A percentile compares a stretch with the other conserved stretches of the same genome.
Evolutionary conservation across 495 filamentous ascomycete species (phyloP).

Genomic region (Aspergillus sparsus): DNA sequence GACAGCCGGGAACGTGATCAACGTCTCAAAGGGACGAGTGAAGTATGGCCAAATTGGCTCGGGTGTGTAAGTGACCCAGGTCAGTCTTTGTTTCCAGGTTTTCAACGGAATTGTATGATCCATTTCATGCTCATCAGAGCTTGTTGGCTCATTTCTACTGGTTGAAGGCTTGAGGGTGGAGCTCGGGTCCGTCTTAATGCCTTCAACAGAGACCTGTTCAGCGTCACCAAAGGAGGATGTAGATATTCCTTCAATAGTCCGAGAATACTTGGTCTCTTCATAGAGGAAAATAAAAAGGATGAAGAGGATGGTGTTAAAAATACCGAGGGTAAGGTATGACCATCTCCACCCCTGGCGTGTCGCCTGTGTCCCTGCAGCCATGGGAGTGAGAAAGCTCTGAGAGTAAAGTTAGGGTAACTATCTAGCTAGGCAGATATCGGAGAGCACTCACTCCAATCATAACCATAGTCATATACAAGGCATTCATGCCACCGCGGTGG

Average conservation of each 20-base stretch:
- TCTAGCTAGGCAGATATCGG: background rate
- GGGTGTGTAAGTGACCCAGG: constrained; percentile 28
- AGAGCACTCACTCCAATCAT: constrained; percentile 37
- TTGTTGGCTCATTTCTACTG: constrained; percentile 14
- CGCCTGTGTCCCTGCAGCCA: constrained; percentile 38
- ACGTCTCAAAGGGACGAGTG: constrained; percentile 36
- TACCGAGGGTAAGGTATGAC: constrained; percentile 35
- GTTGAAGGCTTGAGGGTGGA: background rate
- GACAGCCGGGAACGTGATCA: constrained; percentile 41
- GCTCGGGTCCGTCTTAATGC: constrained; percentile 14
- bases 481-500: constrained; percentile 40
- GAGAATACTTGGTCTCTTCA: constrained; percentile 41
- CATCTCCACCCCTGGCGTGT: constrained; percentile 35
- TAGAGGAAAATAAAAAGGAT: constrained; percentile 32
- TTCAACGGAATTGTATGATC: constrained; percentile 31
- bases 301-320: constrained; percentile 32
- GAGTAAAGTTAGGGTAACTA: background rate
- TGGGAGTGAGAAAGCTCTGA: constrained; percentile 38
- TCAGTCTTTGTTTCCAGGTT: constrained; percentile 30
- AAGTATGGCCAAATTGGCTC: constrained; percentile 39
- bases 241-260: constrained; percentile 23
- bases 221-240: constrained; percentile 5
- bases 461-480: constrained; percentile 38
- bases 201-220: background rate
- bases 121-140: constrained; percentile 23